Evolutionary conservation across 2,329 filamentous ascomycete species (phyloP).

Genomic region (Microdochium bolleyi): DNA sequence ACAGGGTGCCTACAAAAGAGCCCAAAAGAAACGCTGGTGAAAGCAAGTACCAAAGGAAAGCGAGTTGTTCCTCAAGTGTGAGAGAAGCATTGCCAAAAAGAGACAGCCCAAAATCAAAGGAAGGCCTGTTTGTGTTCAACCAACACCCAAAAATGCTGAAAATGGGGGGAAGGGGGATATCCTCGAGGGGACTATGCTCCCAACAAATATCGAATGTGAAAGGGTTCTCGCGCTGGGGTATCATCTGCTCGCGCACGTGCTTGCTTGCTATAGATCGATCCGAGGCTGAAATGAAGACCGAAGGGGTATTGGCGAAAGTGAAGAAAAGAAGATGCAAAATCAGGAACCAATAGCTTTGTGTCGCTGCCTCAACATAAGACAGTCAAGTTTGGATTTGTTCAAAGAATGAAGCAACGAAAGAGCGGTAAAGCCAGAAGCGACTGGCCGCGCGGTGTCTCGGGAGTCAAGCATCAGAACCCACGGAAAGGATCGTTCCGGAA

Average conservation of each 20-base stretch:
- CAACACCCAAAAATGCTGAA: no score
- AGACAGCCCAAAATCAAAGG: no score
- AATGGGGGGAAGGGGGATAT: neutral
- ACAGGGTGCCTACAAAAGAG: no score
- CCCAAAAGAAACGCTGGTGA: no score
- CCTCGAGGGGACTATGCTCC: neutral
- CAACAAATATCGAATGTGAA: neutral
- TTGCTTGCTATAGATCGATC: neutral
- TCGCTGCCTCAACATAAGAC: neutral
- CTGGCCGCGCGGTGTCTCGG: no score
- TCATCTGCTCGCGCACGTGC: neutral
- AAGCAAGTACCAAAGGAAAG: no score
- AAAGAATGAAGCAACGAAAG: neutral
- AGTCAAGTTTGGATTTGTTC: neutral
- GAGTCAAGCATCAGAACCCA: conserved; percentile 39
- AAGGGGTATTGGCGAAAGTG: neutral
- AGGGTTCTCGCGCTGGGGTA: neutral
- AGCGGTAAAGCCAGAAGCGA: neutral
- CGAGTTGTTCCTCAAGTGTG: no score
- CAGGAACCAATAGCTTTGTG: neutral
- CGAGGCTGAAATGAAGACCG: neutral
- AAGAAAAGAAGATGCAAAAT: neutral
- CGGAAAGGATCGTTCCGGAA: conserved; percentile 54
- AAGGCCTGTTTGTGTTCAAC: no score
- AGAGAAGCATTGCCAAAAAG: no score